Conservation (phyloP, 1,139 yeast genomes). For the Yamadazyma spencermartinsiae region DNA sequence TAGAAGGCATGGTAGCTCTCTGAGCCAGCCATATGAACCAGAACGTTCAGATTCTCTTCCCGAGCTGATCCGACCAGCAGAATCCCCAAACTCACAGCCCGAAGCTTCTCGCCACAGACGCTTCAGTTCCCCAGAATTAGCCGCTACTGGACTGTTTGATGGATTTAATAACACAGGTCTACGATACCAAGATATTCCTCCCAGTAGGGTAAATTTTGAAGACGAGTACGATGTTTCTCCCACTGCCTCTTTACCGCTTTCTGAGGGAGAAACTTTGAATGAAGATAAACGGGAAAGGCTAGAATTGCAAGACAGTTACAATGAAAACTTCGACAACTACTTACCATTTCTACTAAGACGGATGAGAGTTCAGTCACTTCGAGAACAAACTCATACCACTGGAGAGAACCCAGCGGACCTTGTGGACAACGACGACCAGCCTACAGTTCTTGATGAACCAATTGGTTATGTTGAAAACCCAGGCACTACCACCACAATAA, state of each 20-base stretch:
- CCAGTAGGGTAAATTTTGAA: background rate
- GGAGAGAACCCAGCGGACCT: constrained; percentile 9
- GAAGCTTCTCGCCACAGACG: too few species aligned
- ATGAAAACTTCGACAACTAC: constrained; percentile 40
- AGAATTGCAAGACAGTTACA: constrained; percentile 37
- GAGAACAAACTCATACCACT: constrained; percentile 6
- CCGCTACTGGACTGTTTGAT: background rate
- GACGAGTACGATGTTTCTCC: constrained; percentile 14
- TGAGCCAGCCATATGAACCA: too few species aligned
- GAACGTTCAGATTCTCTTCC: too few species aligned
- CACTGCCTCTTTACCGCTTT: constrained; percentile 19
- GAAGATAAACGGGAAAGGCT: constrained; percentile 22
- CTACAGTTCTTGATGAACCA: constrained; percentile 24
- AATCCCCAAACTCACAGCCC: too few species aligned
- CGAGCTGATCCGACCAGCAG: too few species aligned
- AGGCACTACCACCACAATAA: constrained; percentile 11
- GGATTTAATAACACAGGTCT: background rate
- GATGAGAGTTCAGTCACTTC: constrained; percentile 19
- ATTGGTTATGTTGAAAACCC: constrained; percentile 8
- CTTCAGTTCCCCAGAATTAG: too few species aligned
- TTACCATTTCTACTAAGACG: constrained; percentile 38
- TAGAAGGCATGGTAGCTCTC: too few species aligned
- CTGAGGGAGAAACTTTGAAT: constrained; percentile 27
- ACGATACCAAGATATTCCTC: background rate
- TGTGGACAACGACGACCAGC: constrained; percentile 21